Evolutionary conservation across 2,329 filamentous ascomycete genomes (phyloP).

Genomic region (Diaporthe capsici): DNA sequence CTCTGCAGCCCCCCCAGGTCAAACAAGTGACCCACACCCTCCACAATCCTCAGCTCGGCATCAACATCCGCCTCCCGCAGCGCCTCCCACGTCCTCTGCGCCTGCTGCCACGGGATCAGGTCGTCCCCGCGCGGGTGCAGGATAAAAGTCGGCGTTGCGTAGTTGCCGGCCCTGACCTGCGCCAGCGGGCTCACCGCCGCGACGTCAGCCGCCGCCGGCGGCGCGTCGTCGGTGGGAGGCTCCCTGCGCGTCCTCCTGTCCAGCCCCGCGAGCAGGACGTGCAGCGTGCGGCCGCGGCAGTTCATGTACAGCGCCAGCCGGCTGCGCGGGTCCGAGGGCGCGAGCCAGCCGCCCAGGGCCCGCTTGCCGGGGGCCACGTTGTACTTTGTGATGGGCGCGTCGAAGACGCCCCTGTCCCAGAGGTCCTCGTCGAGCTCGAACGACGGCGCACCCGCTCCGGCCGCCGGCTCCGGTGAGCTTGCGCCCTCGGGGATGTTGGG

Average conservation of each 20-base stretch:
- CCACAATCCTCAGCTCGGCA: conserved; percentile 23
- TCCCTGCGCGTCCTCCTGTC: background rate
- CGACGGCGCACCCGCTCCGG: too few species aligned
- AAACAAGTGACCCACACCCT: conserved; percentile 29
- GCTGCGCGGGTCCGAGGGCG: conserved; percentile 44
- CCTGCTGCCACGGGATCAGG: conserved; percentile 51
- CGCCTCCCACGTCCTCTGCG: conserved; percentile 44
- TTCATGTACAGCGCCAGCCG: conserved; percentile 51
- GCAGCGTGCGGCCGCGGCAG: conserved; percentile 47
- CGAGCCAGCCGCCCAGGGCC: conserved; percentile 29
- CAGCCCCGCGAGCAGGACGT: conserved; percentile 48
- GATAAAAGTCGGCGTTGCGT: conserved; percentile 52
- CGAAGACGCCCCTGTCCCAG: conserved; percentile 20
- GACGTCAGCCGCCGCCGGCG: conserved; percentile 42
- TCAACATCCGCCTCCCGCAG: conserved; percentile 29
- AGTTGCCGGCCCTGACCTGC: conserved; percentile 50
- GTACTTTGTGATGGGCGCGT: conserved; percentile 29
- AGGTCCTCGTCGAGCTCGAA: background rate
- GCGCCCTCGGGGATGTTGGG: conserved; percentile 26
- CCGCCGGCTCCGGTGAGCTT: too few species aligned
- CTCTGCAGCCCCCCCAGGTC: conserved; percentile 27
- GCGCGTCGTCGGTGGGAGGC: conserved; percentile 32
- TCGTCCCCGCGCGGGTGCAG: conserved; percentile 51
- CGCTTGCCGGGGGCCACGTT: background rate
- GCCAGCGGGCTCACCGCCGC: conserved; percentile 48